Percentiles rank a stretch among this genome's conserved stretches.
Conservation (phyloP, 345 rosid genomes). For the Pelargonium nanum region DNA sequence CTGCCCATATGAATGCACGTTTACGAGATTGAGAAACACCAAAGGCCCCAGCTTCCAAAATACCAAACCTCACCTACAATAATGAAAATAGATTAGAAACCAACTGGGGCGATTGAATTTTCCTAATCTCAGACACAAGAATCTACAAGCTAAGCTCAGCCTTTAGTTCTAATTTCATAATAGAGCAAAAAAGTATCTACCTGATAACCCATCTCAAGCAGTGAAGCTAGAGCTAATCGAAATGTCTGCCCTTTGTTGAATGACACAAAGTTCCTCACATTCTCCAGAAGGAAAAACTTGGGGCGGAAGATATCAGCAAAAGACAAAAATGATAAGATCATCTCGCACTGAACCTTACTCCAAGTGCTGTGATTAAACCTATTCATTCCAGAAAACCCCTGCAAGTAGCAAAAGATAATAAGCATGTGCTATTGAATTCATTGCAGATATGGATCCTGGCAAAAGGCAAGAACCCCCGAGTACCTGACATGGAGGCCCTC, state of each 20-base stretch:
- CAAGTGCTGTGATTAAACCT: conserved; percentile 59
- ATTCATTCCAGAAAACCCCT: conserved; percentile 94
- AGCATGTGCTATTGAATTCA: background rate
- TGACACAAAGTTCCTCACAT: conserved; percentile 74
- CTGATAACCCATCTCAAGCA: conserved; percentile 53
- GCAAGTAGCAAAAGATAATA: conserved; percentile 10
- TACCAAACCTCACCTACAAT: conserved; percentile 81
- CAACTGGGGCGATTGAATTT: too few relatives aligned
- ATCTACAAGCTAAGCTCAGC: too few relatives aligned
- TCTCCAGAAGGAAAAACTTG: conserved; percentile 79
- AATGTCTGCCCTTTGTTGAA: conserved; percentile 81
- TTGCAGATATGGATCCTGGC: background rate
- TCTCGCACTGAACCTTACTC: conserved; percentile 78
- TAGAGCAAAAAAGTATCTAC: conserved; percentile 13
- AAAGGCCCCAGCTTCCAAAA: conserved; percentile 84
- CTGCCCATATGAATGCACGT: conserved; percentile 91
- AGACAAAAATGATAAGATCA: conserved; percentile 43
- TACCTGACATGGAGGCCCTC: conserved; percentile 98
- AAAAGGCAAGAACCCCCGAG: background rate
- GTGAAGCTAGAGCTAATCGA: conserved; percentile 61
- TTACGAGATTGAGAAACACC: conserved; percentile 88
- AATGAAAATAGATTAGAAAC: background rate
- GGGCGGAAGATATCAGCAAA: conserved; percentile 89
- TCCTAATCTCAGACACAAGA: background rate
- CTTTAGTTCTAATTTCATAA: too few relatives aligned